Evolutionary conservation across 2,329 filamentous ascomycete genomes (phyloP).

Genomic region (Coniochaeta sp.): DNA sequence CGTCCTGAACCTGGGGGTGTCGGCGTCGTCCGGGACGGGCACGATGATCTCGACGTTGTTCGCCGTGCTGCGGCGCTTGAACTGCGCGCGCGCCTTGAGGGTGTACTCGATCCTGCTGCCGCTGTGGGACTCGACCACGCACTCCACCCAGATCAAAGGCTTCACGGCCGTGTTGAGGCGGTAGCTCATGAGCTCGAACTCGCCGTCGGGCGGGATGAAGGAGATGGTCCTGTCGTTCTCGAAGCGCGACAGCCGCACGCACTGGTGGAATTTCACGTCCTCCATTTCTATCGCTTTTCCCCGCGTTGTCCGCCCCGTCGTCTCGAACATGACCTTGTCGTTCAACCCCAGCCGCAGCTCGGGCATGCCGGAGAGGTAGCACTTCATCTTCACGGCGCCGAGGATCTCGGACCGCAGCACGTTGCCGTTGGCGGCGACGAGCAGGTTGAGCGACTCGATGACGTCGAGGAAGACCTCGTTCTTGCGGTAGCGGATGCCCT

Average conservation of each 20-base stretch:
- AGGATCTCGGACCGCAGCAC: conserved; percentile 94
- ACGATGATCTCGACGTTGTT: conserved; percentile 99
- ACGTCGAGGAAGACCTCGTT: conserved; percentile 99
- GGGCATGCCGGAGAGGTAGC: conserved; percentile 96
- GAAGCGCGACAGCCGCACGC: conserved; percentile 88
- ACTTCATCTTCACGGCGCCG: conserved; percentile 99
- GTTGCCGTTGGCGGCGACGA: conserved; percentile 91
- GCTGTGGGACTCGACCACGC: conserved; percentile 91
- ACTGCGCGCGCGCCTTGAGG: conserved; percentile 96
- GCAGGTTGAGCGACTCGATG: conserved; percentile 89
- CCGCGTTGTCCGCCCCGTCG: conserved; percentile 84
- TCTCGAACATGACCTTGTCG: conserved; percentile 99
- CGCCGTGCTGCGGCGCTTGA: conserved; percentile 93
- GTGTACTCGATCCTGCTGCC: conserved; percentile 97
- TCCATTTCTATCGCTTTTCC: conserved; percentile 99
- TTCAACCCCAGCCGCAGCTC: conserved; percentile 90
- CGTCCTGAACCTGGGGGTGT: conserved; percentile 91
- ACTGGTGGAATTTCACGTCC: conserved; percentile 99
- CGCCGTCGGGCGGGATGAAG: conserved; percentile 96
- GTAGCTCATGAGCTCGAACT: conserved; percentile 99
- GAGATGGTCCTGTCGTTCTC: conserved; percentile 98
- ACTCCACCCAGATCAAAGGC: conserved; percentile 97
- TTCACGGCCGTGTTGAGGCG: conserved; percentile 98
- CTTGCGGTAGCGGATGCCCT: conserved; percentile 97
- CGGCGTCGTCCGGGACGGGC: conserved; percentile 93